phyloP scores from a whole-genome alignment of 208 protist species.

The Wallacemonas rigidus region DNA sequence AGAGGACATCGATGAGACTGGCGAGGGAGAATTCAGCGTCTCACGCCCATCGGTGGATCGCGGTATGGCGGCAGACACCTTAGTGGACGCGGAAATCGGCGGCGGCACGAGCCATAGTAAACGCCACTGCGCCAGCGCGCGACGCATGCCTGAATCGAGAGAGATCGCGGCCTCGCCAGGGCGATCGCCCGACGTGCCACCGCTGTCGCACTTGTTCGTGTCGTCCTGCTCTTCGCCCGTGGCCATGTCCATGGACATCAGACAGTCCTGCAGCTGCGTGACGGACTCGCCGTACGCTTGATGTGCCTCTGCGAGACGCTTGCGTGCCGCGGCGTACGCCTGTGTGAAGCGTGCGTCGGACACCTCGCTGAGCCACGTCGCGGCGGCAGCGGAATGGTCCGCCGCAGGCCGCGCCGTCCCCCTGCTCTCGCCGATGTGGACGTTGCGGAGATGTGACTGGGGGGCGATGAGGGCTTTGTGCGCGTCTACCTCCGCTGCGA shows the following conservation, averaged over 20 bases:
- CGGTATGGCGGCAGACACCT: too few species aligned
- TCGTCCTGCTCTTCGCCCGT: too few species aligned
- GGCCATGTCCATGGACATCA: neutral
- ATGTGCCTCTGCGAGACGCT: conserved; percentile 1
- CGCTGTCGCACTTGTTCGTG: too few species aligned
- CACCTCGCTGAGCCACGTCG: conserved; percentile 1
- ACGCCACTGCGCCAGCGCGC: neutral
- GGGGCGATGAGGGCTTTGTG: neutral
- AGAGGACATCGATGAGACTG: neutral
- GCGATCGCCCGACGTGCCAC: too few species aligned
- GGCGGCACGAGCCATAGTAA: neutral
- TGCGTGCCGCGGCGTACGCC: neutral
- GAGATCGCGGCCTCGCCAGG: neutral
- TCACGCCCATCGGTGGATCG: neutral
- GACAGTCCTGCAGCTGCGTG: neutral
- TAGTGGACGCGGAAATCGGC: too few species aligned
- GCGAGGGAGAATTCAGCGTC: neutral
- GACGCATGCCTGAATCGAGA: neutral
- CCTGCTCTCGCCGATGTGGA: too few species aligned
- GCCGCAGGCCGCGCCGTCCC: too few species aligned
- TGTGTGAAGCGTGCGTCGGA: neutral
- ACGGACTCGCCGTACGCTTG: neutral
- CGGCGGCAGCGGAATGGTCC: too few species aligned
- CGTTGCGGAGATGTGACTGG: too few species aligned
- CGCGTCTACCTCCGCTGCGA: neutral